Percentiles rank a stretch among this genome's conserved stretches.
These are phyloP conservation scores for Naumovozyma dairenensis DNA, from an alignment of 805 yeast genomes.

Conservation along the genomic window DNA sequence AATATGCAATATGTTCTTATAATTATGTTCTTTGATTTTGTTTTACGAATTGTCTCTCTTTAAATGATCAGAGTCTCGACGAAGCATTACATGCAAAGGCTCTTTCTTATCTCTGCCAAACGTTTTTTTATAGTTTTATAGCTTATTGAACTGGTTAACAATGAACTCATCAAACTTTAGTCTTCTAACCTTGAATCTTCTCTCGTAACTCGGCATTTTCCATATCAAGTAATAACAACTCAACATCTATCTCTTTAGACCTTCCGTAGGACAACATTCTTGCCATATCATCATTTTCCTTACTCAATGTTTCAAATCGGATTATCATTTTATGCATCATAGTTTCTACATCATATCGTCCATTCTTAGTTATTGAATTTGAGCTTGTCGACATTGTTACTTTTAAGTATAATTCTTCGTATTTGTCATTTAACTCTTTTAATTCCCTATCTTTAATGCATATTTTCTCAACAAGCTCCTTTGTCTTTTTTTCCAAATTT, in stretches of 20 bases:
- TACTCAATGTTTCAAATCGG: slow-evolving; percentile 48
- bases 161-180: too few relatives aligned
- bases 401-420: neutral
- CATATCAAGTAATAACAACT: slow-evolving; percentile 47
- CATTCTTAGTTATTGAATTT: slow-evolving; percentile 39
- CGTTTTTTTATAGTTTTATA: too few relatives aligned
- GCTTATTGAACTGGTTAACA: too few relatives aligned
- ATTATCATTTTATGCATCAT: slow-evolving; percentile 62
- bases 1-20: too few relatives aligned
- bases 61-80: too few relatives aligned
- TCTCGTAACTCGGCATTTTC: slow-evolving; percentile 40
- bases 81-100: too few relatives aligned
- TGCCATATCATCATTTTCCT: slow-evolving; percentile 62
- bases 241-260: slow-evolving; percentile 59
- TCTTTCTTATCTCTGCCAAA: too few relatives aligned
- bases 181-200: slow-evolving; percentile 6
- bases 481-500: too few relatives aligned
- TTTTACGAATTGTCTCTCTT: too few relatives aligned
- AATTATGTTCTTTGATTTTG: too few relatives aligned
- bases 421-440: neutral
- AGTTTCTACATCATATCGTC: slow-evolving; percentile 65
- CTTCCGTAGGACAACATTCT: slow-evolving; percentile 69
- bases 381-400: slow-evolving; percentile 6
- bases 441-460: too few relatives aligned
- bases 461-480: too few relatives aligned